phyloP scores from a whole-genome alignment of 1,284 basidiomycete genomes.

The Taiwanofungus camphoratus region DNA sequence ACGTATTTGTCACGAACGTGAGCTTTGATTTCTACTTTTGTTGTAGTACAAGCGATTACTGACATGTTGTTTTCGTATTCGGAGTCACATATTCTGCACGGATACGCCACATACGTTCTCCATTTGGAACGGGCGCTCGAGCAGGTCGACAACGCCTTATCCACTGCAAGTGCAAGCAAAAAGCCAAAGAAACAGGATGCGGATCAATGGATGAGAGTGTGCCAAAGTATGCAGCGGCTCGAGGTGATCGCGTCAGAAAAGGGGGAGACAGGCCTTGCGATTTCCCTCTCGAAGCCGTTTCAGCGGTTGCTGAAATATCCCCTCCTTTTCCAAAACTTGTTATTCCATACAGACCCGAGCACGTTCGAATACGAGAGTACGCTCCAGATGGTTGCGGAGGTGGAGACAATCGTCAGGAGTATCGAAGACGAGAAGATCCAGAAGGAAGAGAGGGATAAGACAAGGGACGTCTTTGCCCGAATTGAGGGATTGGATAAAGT shows the following conservation, averaged over 20 bases:
- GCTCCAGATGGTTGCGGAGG: conserved; percentile 93
- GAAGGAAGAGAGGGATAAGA: conserved; percentile 92
- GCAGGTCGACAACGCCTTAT: conserved; percentile 79
- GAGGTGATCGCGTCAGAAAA: conserved; percentile 79
- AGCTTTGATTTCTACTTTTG: conserved; percentile 27
- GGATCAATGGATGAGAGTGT: conserved; percentile 71
- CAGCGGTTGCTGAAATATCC: conserved; percentile 96
- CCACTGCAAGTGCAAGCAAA: conserved; percentile 55
- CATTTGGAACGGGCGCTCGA: conserved; percentile 87
- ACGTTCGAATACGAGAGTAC: conserved; percentile 97
- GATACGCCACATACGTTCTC: conserved; percentile 88
- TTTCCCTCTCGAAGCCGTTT: conserved; percentile 95
- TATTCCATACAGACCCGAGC: conserved; percentile 94
- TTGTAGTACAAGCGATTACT: conserved; percentile 3
- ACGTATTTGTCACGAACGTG: conserved; percentile 91
- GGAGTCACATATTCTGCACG: conserved; percentile 87
- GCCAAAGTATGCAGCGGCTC: conserved; percentile 64
- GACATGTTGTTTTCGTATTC: conserved; percentile 1
- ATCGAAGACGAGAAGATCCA: conserved; percentile 98
- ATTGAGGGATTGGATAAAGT: conserved; percentile 94
- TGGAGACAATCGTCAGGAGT: conserved; percentile 90
- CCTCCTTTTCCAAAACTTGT: conserved; percentile 94
- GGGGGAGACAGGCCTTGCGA: conserved; percentile 90
- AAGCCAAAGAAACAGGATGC: conserved; percentile 76
- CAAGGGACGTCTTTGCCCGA: conserved; percentile 89